Evolutionary conservation across 208 protist species (phyloP).

Genomic region (Herpetomonas tarakana): DNA sequence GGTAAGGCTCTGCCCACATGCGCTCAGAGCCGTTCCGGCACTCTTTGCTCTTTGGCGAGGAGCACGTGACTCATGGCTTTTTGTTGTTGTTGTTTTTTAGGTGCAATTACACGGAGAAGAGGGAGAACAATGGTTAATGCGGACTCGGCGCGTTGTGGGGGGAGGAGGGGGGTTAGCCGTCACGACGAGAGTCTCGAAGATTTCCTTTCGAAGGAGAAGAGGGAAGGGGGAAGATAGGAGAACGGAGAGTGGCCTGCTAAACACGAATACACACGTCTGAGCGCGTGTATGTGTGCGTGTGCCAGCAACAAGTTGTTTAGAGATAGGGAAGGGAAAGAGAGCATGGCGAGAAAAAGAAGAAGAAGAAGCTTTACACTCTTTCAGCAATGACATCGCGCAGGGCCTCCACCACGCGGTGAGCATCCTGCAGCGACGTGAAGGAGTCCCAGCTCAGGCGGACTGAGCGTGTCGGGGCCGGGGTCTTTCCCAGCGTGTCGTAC

Average conservation of each 20-base stretch:
- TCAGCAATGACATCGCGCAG: constrained; percentile 27
- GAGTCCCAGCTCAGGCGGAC: constrained; percentile 76
- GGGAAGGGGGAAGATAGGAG: too few species aligned
- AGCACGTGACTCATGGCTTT: too few species aligned
- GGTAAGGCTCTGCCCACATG: too few species aligned
- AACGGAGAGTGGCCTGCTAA: too few species aligned
- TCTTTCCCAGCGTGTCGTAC: constrained; percentile 78
- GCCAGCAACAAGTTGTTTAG: neutral
- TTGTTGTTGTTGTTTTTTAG: neutral
- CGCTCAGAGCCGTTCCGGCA: too few species aligned
- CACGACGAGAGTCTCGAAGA: too few species aligned
- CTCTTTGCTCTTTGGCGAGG: too few species aligned
- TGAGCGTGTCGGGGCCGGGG: constrained; percentile 40
- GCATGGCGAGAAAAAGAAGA: constrained; percentile 5
- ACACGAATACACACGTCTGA: neutral
- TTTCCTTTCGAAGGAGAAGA: too few species aligned
- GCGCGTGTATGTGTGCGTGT: too few species aligned
- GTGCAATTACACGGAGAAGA: neutral
- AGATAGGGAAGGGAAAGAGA: constrained; percentile 6
- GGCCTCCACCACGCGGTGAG: constrained; percentile 44
- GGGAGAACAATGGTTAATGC: neutral
- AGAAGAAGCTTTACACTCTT: neutral
- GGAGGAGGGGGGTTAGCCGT: too few species aligned
- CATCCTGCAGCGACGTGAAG: constrained; percentile 60
- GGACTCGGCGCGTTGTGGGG: too few species aligned